These are phyloP conservation scores for Metschnikowia drakensbergensis DNA, from an alignment of 805 yeast species.

Conservation along the genomic window DNA sequence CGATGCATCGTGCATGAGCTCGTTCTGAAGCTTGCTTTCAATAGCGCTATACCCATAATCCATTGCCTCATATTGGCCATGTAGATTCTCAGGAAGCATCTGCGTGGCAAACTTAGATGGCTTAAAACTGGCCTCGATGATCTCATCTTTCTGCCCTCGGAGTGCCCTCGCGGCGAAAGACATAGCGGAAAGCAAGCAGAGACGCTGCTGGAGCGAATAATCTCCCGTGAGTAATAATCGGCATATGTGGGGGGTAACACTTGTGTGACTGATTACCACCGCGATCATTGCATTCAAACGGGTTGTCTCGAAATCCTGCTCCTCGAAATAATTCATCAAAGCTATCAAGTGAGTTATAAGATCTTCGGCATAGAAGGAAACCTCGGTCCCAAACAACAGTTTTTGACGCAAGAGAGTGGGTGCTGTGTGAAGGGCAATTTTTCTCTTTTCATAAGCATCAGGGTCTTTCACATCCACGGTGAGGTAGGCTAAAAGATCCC, in stretches of 20 bases:
- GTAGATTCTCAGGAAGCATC: conserved; percentile 46
- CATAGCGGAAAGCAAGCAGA: conserved; percentile 62
- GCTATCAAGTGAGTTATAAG: conserved; percentile 51
- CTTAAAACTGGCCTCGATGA: conserved; percentile 34
- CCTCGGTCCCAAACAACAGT: conserved; percentile 54
- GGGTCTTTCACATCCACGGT: conserved; percentile 42
- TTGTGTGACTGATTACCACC: conserved; percentile 49
- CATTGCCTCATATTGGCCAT: conserved; percentile 37
- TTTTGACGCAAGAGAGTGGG: conserved; percentile 66
- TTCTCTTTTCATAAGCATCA: conserved; percentile 47
- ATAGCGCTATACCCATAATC: conserved; percentile 16
- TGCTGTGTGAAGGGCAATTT: conserved; percentile 47
- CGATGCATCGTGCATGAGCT: conserved; percentile 29
- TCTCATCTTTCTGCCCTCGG: conserved; percentile 54
- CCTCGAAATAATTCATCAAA: conserved; percentile 53
- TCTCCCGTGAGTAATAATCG: conserved; percentile 63
- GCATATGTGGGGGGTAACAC: conserved; percentile 43
- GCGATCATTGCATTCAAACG: conserved; percentile 64
- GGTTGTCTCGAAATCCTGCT: conserved; percentile 57
- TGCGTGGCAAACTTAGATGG: conserved; percentile 33
- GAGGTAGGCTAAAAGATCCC: conserved; percentile 62
- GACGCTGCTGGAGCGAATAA: conserved; percentile 73
- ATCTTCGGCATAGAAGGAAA: conserved; percentile 53
- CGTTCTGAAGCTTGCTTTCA: conserved; percentile 27
- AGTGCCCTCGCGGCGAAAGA: conserved; percentile 73